Percentiles rank a stretch among this genome's conserved stretches.
These are phyloP conservation scores for Pichia scutulata DNA, from an alignment of 805 yeast species.

Conservation along the genomic window DNA sequence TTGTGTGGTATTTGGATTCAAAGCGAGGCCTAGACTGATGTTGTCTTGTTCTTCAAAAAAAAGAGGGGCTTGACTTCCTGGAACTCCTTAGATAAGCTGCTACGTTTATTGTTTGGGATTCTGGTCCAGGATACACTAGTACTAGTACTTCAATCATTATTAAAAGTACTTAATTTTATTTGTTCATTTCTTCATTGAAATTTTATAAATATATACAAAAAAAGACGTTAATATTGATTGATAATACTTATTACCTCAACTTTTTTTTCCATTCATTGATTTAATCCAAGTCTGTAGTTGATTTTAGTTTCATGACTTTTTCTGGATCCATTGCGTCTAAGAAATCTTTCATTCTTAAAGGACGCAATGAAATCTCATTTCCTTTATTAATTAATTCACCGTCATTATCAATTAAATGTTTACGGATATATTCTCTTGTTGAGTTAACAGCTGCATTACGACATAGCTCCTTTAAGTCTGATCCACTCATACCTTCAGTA, in stretches of 20 bases:
- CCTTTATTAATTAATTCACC: slow-evolving; percentile 29
- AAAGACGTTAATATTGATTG: not conserved
- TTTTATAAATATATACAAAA: not conserved
- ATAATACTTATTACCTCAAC: not conserved
- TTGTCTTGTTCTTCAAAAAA: slow-evolving; percentile 3
- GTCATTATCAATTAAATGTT: slow-evolving; percentile 38
- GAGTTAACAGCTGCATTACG: slow-evolving; percentile 90
- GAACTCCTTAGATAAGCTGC: slow-evolving; percentile 1
- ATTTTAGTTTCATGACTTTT: slow-evolving; percentile 12
- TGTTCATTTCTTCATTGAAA: not conserved
- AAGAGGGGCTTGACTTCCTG: slow-evolving; percentile 3
- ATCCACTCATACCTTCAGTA: slow-evolving; percentile 79
- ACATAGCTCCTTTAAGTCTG: slow-evolving; percentile 85
- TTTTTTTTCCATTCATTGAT: not conserved
- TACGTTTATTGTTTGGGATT: slow-evolving; percentile 6
- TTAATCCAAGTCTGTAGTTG: slow-evolving; percentile 11
- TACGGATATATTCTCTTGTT: slow-evolving; percentile 71
- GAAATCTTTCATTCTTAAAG: slow-evolving; percentile 60
- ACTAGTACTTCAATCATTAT: not conserved
- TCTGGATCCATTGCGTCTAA: slow-evolving; percentile 28
- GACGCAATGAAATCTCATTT: slow-evolving; percentile 43
- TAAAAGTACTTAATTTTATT: not conserved
- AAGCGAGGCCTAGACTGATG: slow-evolving; percentile 38
- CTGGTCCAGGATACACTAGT: slow-evolving; percentile 8
- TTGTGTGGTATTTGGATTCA: slow-evolving; percentile 38